A percentile compares a stretch with the other conserved stretches of the same genome.
These are phyloP conservation scores for Epicoccum nigrum DNA, from an alignment of 2,329 filamentous ascomycete genomes.

Conservation along the genomic window DNA sequence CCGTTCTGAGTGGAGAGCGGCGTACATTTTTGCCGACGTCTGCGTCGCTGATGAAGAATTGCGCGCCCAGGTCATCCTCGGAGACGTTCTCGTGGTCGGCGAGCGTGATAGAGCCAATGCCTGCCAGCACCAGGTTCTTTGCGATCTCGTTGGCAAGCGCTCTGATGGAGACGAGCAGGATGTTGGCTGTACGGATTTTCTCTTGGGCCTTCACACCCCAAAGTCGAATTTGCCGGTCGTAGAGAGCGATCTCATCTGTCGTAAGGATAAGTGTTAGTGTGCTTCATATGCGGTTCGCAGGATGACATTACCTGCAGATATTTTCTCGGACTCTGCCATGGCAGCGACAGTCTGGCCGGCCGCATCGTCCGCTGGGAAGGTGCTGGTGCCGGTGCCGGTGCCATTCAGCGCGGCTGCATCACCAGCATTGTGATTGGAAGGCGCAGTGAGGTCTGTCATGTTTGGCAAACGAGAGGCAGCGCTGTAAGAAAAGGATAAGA, in stretches of 20 bases:
- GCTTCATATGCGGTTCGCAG: background rate
- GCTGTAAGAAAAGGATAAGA: background rate
- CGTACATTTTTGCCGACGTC: constrained; percentile 75
- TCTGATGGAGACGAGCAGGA: constrained; percentile 86
- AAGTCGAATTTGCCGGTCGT: constrained; percentile 94
- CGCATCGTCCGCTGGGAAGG: constrained; percentile 39
- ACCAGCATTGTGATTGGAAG: background rate
- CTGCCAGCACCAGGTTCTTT: constrained; percentile 95
- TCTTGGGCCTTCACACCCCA: constrained; percentile 97
- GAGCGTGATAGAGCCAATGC: constrained; percentile 87
- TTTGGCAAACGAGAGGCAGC: background rate
- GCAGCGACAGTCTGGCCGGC: constrained; percentile 47
- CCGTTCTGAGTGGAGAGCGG: background rate
- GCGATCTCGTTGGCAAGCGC: constrained; percentile 92
- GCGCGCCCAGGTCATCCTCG: constrained; percentile 73
- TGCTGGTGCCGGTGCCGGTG: too few species aligned
- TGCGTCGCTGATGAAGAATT: constrained; percentile 75
- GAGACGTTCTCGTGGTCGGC: constrained; percentile 78
- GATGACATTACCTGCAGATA: constrained; percentile 45
- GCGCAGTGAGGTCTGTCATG: constrained; percentile 30
- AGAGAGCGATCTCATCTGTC: constrained; percentile 91
- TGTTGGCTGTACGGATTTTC: constrained; percentile 82
- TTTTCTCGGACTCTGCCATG: constrained; percentile 49
- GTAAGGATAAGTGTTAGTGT: constrained; percentile 9
- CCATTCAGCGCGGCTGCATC: constrained; percentile 30